Conservation (phyloP, 495 filamentous ascomycete genomes). For the Clohesyomyces aquaticus region DNA sequence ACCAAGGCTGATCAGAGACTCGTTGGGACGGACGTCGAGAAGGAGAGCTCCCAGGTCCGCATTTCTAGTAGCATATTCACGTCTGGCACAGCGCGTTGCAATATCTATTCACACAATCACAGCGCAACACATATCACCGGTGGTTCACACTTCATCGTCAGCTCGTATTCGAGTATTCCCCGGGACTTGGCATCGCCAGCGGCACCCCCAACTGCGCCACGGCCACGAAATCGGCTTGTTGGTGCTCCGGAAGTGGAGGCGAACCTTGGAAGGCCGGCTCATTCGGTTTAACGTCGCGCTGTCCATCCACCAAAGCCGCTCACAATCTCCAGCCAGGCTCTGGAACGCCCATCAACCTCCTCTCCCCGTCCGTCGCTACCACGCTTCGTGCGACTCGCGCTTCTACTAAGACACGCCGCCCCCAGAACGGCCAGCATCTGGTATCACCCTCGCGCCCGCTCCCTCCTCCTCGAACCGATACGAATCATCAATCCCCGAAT, state of each 20-base stretch:
- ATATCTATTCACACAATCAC: not conserved
- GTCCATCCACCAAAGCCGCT: not conserved
- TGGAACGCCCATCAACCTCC: slow-evolving; percentile 14
- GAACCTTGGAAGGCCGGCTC: not conserved
- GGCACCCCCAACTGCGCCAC: not conserved
- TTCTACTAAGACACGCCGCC: slow-evolving; percentile 5
- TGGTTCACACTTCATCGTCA: slow-evolving; percentile 12
- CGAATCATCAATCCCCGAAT: slow-evolving; percentile 27
- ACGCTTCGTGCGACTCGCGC: slow-evolving; percentile 25
- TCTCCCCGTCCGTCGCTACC: slow-evolving; percentile 17
- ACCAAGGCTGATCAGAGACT: not conserved
- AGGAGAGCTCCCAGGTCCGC: no score
- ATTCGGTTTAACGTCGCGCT: not conserved
- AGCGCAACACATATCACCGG: not conserved
- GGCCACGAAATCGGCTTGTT: not conserved
- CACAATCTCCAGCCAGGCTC: slow-evolving; percentile 10
- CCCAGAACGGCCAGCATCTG: slow-evolving; percentile 11
- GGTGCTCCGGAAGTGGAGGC: not conserved
- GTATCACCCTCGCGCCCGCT: slow-evolving; percentile 19
- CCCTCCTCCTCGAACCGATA: slow-evolving; percentile 26
- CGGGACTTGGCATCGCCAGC: not conserved
- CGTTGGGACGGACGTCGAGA: no score
- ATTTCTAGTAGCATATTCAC: not conserved
- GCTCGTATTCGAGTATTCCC: not conserved
- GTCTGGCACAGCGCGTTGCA: not conserved